Base-by-base conservation (phyloP, 2,329 filamentous ascomycete genomes). In the Fusarium stilboides region DNA sequence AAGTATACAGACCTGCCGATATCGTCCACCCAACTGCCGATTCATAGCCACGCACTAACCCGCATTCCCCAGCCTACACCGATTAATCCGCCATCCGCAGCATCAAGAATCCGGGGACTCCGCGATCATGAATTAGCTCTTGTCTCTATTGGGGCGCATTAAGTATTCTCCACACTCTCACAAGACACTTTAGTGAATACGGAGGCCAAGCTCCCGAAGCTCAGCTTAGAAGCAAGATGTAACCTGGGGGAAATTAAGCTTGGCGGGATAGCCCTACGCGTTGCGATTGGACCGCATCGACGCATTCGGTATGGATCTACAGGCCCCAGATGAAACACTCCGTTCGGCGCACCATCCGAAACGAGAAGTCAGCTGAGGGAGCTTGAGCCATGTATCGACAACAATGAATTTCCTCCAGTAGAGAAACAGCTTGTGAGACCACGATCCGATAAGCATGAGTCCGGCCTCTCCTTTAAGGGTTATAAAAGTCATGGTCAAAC, bases 251-350 rank as follows among this genome's bases (percentile, higher is more conserved):
- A 69, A 34, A 59, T 42, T 34, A 34, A 14, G 2, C 31, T 36
- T 43, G 22, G 47, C 40, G 44, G 56, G 17, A 55, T 33, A 40
- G 17, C 17, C 40, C 19, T 26, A 5, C 1, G 2, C 9, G 6
- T 17, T 44, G 8, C 34, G 26, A 69, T 69, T 69, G 66, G 66
- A 19, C 37, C 66, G 66, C 66, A 62, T 69, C 33, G 17, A 42
- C 37, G 31, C 19, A 31, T 8, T 19, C 24, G 24, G 22, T 26
- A 39, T 26, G 6, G 51, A 62, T 66, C 62, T 37, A 9, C 50
- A 26, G 45, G 22, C 53, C 36, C 45, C 53, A 54, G 36, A 39
- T 53, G 34, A 39, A 68, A n/a, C 45, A 19, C 28, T 39, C 26
- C 24, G 7, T 26, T 43, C 47, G 55, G 65, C 8, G 46, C 36